Evolutionary conservation across 78 protist species (phyloP).

Genomic region (Dictyostelium citrinum): DNA sequence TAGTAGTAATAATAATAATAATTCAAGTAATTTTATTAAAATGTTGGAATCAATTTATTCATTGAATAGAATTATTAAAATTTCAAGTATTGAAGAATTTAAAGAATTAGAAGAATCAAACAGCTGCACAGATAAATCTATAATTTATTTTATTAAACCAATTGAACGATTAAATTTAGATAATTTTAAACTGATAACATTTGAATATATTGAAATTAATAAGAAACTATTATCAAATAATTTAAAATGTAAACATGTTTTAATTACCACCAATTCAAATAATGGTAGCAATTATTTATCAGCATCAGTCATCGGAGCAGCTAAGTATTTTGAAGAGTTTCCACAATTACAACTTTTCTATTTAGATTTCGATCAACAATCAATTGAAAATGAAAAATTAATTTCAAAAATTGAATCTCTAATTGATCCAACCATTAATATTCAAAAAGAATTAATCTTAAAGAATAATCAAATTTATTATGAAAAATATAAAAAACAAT

Average conservation of each 20-base stretch:
- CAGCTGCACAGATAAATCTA: not conserved
- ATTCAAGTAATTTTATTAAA: too few relatives aligned
- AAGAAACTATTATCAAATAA: not conserved
- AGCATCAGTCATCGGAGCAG: slow-evolving; percentile 6
- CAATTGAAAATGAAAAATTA: not conserved
- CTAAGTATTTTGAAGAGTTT: slow-evolving; percentile 3
- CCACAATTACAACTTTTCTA: not conserved
- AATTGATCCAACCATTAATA: not conserved
- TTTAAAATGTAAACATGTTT: not conserved
- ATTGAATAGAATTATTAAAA: not conserved
- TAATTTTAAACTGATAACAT: not conserved
- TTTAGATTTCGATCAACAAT: slow-evolving; percentile 20
- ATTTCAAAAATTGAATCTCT: not conserved
- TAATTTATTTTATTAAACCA: not conserved
- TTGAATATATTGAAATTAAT: not conserved
- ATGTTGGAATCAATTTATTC: too few relatives aligned
- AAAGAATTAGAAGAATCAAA: not conserved
- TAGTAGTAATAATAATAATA: too few relatives aligned
- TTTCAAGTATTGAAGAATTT: not conserved
- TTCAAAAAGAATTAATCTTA: not conserved
- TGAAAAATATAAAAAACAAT: not conserved
- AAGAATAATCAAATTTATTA: not conserved
- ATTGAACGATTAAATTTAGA: not conserved
- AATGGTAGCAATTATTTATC: not conserved
- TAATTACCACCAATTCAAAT: not conserved